Conservation (phyloP, 495 filamentous ascomycete genomes). For the Daldinia grandis region DNA sequence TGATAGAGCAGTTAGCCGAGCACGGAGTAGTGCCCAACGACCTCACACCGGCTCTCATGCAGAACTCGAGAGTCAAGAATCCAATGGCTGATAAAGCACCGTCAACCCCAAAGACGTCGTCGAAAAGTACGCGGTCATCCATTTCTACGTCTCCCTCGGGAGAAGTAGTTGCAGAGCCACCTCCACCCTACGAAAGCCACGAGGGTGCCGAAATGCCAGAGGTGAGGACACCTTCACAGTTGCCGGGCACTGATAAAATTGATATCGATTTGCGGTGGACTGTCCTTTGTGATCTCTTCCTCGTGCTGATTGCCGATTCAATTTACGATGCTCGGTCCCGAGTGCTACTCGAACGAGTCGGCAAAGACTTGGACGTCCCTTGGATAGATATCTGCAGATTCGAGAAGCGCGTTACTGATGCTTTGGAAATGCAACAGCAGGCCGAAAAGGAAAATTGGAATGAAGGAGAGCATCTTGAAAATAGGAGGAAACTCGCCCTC, state of each 20-base stretch:
- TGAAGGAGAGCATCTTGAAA: conserved; percentile 93
- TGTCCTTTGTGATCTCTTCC: conserved; percentile 94
- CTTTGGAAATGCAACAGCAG: conserved; percentile 94
- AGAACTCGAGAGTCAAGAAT: conserved; percentile 92
- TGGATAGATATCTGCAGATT: conserved; percentile 97
- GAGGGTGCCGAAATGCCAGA: conserved; percentile 74
- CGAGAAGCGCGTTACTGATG: conserved; percentile 96
- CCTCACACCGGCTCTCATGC: conserved; percentile 85
- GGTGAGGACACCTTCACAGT: conserved; percentile 80
- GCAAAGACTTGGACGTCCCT: conserved; percentile 76
- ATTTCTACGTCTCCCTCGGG: conserved; percentile 41
- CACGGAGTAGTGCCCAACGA: conserved; percentile 89
- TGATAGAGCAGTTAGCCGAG: conserved; percentile 96
- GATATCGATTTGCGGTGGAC: conserved; percentile 99
- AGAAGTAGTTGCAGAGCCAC: conserved; percentile 59
- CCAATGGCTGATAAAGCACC: conserved; percentile 69
- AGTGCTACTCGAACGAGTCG: conserved; percentile 83
- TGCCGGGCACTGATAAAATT: conserved; percentile 81
- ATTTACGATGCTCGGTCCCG: conserved; percentile 92
- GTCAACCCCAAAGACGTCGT: conserved; percentile 41
- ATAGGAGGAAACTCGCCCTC: conserved; percentile 77
- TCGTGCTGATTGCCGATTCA: conserved; percentile 93
- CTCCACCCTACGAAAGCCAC: conserved; percentile 76
- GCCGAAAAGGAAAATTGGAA: conserved; percentile 97
- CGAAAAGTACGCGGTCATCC: conserved; percentile 31